Conservation (phyloP, 768 basidiomycete genomes). For the Auricularia sp. region DNA sequence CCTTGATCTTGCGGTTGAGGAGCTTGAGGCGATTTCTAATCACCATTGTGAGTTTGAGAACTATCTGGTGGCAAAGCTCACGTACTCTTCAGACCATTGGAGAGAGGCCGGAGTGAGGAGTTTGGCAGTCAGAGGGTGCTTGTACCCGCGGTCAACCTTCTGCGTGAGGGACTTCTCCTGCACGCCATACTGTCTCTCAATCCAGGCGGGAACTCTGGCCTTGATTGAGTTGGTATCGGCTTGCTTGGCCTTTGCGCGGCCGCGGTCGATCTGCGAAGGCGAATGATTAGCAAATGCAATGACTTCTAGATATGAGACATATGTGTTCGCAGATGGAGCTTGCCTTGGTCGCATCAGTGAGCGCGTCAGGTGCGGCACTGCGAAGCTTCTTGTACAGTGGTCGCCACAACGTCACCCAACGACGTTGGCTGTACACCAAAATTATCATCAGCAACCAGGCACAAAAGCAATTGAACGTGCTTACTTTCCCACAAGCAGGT, state of each 20-base stretch:
- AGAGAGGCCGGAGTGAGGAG: background rate
- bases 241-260: background rate
- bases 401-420: background rate
- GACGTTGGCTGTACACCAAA: background rate
- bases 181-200: background rate
- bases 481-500: background rate
- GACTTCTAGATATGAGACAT: background rate
- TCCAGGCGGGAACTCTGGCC: background rate
- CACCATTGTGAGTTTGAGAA: background rate
- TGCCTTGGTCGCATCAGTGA: background rate
- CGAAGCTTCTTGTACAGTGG: background rate
- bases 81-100: background rate
- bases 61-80: background rate
- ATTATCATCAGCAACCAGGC: background rate
- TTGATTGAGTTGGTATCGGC: background rate
- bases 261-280: background rate
- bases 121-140: background rate
- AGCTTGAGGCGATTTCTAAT: background rate
- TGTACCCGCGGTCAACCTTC: background rate
- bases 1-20: background rate
- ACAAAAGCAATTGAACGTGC: background rate
- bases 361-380: background rate
- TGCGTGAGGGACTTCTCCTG: background rate
- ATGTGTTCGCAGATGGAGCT: background rate
- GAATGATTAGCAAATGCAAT: background rate